phyloP scores from a whole-genome alignment of 139 green algal genomes.

The Chlorella sp. region DNA sequence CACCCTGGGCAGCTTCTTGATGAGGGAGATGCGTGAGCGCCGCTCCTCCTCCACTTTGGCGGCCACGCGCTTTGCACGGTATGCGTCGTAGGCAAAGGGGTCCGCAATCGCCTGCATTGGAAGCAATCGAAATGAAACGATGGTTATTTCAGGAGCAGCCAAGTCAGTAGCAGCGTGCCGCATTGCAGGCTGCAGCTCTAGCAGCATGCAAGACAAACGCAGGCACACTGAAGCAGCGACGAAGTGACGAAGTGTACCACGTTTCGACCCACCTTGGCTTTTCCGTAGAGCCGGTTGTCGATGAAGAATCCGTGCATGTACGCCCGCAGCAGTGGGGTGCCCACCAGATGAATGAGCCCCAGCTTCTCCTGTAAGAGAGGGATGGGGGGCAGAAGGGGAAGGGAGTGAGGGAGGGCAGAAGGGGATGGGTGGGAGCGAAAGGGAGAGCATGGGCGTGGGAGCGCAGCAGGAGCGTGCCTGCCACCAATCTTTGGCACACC shows the following conservation, averaged over 20 bases:
- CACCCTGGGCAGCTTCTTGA: slow-evolving; percentile 88
- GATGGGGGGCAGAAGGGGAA: neutral
- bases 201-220: neutral
- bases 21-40: slow-evolving; percentile 79
- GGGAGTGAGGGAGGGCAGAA: neutral
- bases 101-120: slow-evolving; percentile 50
- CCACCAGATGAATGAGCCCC: slow-evolving; percentile 90
- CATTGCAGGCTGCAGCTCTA: neutral
- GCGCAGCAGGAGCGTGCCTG: neutral
- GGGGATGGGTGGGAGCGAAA: no score
- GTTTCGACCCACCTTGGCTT: slow-evolving; percentile 69
- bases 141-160: neutral
- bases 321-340: slow-evolving; percentile 90
- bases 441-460: neutral
- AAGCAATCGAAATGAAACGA: no score
- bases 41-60: slow-evolving; percentile 92
- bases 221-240: neutral
- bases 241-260: no score
- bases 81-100: slow-evolving; percentile 93
- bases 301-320: slow-evolving; percentile 99
- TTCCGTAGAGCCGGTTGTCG: slow-evolving; percentile 92
- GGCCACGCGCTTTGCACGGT: slow-evolving; percentile 83
- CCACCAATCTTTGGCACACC: no score
- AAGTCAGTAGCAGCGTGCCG: neutral
- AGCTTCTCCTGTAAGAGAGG: slow-evolving; percentile 65